Conservation (phyloP, 2,329 filamentous ascomycete species). For the Zymoseptoria pseudotritici region DNA sequence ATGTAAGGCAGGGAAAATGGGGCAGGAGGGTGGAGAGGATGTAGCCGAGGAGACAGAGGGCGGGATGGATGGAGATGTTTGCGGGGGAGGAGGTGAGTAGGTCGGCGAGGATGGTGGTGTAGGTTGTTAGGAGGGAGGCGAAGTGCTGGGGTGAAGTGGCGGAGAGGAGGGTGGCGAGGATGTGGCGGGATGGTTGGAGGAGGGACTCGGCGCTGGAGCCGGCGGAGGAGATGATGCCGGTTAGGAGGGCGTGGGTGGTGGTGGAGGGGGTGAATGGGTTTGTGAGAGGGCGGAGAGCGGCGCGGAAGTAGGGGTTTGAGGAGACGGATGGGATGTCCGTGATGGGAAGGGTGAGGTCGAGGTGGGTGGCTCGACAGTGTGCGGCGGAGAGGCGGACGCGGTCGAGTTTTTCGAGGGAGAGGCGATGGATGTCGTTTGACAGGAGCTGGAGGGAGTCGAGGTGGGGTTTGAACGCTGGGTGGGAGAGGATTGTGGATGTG, state of each 20-base stretch:
- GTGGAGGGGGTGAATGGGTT: background rate
- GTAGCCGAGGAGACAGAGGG: constrained; percentile 70
- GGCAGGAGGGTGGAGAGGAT: constrained; percentile 46
- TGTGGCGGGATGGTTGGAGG: constrained; percentile 60
- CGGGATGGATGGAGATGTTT: constrained; percentile 39
- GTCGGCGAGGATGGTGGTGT: constrained; percentile 18
- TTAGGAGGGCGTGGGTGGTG: constrained; percentile 44
- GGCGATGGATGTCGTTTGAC: constrained; percentile 43
- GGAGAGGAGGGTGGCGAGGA: constrained; percentile 46
- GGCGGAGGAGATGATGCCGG: constrained; percentile 64
- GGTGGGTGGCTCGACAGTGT: constrained; percentile 25
- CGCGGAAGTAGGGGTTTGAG: constrained; percentile 18
- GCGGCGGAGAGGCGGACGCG: constrained; percentile 67
- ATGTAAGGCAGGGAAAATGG: constrained; percentile 28
- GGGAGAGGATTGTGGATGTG: constrained; percentile 31
- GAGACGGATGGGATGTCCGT: constrained; percentile 21
- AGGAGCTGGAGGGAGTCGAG: constrained; percentile 8
- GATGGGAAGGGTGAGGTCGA: background rate
- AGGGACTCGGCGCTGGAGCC: constrained; percentile 72
- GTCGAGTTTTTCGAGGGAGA: constrained; percentile 85
- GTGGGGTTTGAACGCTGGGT: constrained; percentile 1
- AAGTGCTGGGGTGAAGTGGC: constrained; percentile 4
- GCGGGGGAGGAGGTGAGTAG: constrained; percentile 4
- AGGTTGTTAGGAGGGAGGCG: constrained; percentile 14
- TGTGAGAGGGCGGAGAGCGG: constrained; percentile 13